Conservation (phyloP, 2,329 filamentous ascomycete genomes). For the Nemania abortiva region DNA sequence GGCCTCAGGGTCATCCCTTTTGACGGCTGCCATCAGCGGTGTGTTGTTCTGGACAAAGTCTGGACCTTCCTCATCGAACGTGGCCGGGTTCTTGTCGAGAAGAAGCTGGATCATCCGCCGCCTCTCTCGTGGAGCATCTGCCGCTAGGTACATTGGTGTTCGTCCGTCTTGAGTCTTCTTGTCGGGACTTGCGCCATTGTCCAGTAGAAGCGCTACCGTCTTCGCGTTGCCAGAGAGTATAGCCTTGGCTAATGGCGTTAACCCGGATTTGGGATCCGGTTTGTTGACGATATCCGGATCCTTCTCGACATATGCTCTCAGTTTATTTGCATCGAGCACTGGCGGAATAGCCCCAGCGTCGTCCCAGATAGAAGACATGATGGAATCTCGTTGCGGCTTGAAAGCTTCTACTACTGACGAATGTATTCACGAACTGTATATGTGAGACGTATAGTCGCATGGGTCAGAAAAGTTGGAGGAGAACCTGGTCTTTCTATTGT, state of each 20-base stretch:
- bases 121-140: conserved; percentile 27
- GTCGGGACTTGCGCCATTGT: conserved; percentile 34
- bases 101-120: conserved; percentile 38
- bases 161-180: conserved; percentile 36
- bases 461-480: neutral
- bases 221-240: conserved; percentile 28
- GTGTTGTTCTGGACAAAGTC: conserved; percentile 31
- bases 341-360: conserved; percentile 36
- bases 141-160: conserved; percentile 37
- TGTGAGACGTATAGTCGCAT: neutral
- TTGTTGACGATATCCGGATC: conserved; percentile 25
- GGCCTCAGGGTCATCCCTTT: conserved; percentile 27
- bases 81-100: conserved; percentile 33
- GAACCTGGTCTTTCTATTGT: conserved; percentile 11
- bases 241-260: conserved; percentile 37
- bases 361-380: conserved; percentile 36
- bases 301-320: conserved; percentile 18
- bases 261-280: conserved; percentile 28
- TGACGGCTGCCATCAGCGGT: conserved; percentile 38
- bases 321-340: conserved; percentile 22
- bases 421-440: neutral
- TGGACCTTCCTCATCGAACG: conserved; percentile 33
- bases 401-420: neutral
- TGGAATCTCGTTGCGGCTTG: conserved; percentile 5
- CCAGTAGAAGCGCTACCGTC: conserved; percentile 34